Conservation (phyloP, 2,329 filamentous ascomycete species). For the Neonectria neomacrospora region DNA sequence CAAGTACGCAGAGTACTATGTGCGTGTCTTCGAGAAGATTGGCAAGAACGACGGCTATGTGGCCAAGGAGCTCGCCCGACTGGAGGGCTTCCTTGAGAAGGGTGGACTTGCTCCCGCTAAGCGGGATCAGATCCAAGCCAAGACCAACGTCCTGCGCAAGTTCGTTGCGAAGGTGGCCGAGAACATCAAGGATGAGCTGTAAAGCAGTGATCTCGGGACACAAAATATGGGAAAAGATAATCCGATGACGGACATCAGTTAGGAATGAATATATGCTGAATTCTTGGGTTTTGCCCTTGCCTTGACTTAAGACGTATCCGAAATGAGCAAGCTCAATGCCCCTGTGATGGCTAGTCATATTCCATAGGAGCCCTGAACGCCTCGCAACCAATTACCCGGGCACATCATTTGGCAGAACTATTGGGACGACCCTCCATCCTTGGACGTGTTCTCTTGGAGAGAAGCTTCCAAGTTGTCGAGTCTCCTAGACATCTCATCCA, state of each 20-base stretch:
- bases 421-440: conserved; percentile 53
- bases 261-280: conserved; percentile 33
- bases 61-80: conserved; percentile 84
- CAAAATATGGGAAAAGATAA: conserved; percentile 24
- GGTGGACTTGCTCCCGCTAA: conserved; percentile 87
- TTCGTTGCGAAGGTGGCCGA: conserved; percentile 74
- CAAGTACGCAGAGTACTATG: conserved; percentile 93
- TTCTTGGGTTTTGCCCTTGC: conserved; percentile 36
- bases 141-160: conserved; percentile 87
- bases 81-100: conserved; percentile 85
- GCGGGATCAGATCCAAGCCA: conserved; percentile 85
- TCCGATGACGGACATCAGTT: conserved; percentile 21
- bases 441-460: conserved; percentile 68
- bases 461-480: conserved; percentile 85
- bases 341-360: conserved; percentile 27
- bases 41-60: conserved; percentile 80
- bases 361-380: conserved; percentile 33
- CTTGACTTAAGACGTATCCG: conserved; percentile 29
- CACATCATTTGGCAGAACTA: conserved; percentile 29
- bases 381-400: conserved; percentile 13
- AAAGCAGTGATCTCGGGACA: conserved; percentile 35
- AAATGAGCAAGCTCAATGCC: conserved; percentile 21
- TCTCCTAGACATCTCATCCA: conserved; percentile 93
- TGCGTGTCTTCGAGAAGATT: conserved; percentile 90
- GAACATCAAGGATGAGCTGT: conserved; percentile 62